Conservation (phyloP, 495 filamentous ascomycete genomes). For the Xylaria cubensis region DNA sequence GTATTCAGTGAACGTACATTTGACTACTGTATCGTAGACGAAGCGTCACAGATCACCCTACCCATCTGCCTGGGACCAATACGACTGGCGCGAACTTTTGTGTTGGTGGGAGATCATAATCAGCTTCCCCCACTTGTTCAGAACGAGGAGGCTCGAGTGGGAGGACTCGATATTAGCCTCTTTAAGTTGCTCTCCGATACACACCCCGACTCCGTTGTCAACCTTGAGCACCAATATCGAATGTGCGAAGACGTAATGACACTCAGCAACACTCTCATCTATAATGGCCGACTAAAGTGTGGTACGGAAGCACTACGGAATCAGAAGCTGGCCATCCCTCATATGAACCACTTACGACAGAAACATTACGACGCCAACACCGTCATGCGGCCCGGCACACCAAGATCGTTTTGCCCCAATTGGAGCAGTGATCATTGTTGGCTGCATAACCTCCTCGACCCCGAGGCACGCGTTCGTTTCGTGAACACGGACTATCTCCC, state of each 20-base stretch:
- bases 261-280: slow-evolving; percentile 91
- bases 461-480: slow-evolving; percentile 75
- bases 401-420: slow-evolving; percentile 59
- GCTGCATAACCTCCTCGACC: slow-evolving; percentile 77
- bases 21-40: slow-evolving; percentile 98
- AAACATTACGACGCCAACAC: slow-evolving; percentile 59
- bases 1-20: slow-evolving; percentile 90
- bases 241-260: slow-evolving; percentile 98
- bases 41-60: slow-evolving; percentile 96
- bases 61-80: slow-evolving; percentile 94
- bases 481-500: slow-evolving; percentile 85
- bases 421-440: slow-evolving; percentile 68
- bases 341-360: slow-evolving; percentile 59
- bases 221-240: slow-evolving; percentile 93
- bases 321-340: slow-evolving; percentile 63
- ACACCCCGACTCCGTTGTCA: slow-evolving; percentile 85
- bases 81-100: slow-evolving; percentile 89
- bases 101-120: slow-evolving; percentile 95
- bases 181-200: slow-evolving; percentile 91
- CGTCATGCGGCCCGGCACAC: slow-evolving; percentile 40
- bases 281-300: slow-evolving; percentile 86
- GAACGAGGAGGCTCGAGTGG: slow-evolving; percentile 83
- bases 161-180: slow-evolving; percentile 88
- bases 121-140: slow-evolving; percentile 94
- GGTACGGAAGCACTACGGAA: slow-evolving; percentile 77